phyloP scores from a whole-genome alignment of 768 basidiomycete genomes.

The Hericium rajendrae region DNA sequence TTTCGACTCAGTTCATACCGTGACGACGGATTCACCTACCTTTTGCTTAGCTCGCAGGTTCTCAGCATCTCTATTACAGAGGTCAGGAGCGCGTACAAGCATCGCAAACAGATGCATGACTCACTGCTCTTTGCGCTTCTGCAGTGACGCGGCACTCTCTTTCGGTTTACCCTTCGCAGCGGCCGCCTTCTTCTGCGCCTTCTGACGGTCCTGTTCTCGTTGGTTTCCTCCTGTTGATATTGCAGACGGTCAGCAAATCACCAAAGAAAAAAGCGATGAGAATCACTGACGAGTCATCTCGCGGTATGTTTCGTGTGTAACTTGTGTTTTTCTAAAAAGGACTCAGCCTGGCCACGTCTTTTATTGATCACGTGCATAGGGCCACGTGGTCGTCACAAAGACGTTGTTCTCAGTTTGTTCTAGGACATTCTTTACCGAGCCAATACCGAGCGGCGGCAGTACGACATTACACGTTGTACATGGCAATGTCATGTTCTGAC shows the following conservation, averaged over 20 bases:
- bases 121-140: conserved; percentile 70
- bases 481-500: too few relatives aligned
- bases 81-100: not conserved
- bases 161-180: conserved; percentile 53
- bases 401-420: not conserved
- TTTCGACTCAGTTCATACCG: conserved; percentile 1
- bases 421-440: not conserved
- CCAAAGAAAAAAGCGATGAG: not conserved
- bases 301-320: not conserved
- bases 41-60: conserved; percentile 71
- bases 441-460: not conserved
- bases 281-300: conserved; percentile 13
- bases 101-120: conserved; percentile 21
- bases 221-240: conserved; percentile 63
- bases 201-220: conserved; percentile 63
- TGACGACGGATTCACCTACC: conserved; percentile 30
- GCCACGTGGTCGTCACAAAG: not conserved
- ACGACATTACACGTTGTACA: not conserved
- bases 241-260: not conserved
- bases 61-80: conserved; percentile 58
- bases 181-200: conserved; percentile 64
- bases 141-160: conserved; percentile 52
- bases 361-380: not conserved
- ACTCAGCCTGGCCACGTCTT: too few relatives aligned
- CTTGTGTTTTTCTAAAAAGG: not conserved